Conservation (phyloP, 1,284 basidiomycete species). For the Apiotrichum laibachii region DNA sequence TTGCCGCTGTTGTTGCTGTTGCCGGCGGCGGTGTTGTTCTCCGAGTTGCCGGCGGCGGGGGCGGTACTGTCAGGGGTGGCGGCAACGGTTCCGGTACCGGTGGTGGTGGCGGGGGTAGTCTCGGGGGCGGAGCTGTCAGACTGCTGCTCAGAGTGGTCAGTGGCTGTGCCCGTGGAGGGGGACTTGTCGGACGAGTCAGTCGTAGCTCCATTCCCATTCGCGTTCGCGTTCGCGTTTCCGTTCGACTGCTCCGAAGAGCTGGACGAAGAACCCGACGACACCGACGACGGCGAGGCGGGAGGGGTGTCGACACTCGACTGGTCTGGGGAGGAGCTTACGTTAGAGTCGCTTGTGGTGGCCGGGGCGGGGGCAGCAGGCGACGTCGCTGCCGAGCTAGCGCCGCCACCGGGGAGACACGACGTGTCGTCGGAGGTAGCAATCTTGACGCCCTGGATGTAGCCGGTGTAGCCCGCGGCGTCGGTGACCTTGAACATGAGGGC, state of each 20-base stretch:
- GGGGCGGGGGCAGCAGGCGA: background rate
- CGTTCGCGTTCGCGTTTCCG: too few species aligned
- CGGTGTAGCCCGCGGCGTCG: conserved; percentile 35
- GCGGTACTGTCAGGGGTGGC: background rate
- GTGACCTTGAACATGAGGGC: conserved; percentile 44
- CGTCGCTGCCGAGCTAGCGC: background rate
- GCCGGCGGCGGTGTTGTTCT: background rate
- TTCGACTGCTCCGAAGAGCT: background rate
- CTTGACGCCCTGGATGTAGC: conserved; percentile 46
- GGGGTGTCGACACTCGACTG: background rate
- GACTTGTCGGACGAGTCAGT: background rate
- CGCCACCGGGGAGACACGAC: conserved; percentile 26
- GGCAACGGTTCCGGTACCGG: background rate
- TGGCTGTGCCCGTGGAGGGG: background rate
- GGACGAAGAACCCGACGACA: background rate
- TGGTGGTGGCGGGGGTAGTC: background rate
- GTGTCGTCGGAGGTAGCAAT: conserved; percentile 29
- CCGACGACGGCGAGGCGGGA: background rate
- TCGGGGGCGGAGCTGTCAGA: background rate
- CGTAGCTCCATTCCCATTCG: too few species aligned
- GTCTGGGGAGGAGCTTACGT: background rate
- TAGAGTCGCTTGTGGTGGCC: background rate
- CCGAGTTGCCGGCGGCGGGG: background rate
- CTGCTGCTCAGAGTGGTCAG: background rate
- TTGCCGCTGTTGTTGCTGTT: background rate